Evolutionary conservation across 78 protist genomes (phyloP).

Genomic region (slime mould (Dictyostelium discoideum)): DNA sequence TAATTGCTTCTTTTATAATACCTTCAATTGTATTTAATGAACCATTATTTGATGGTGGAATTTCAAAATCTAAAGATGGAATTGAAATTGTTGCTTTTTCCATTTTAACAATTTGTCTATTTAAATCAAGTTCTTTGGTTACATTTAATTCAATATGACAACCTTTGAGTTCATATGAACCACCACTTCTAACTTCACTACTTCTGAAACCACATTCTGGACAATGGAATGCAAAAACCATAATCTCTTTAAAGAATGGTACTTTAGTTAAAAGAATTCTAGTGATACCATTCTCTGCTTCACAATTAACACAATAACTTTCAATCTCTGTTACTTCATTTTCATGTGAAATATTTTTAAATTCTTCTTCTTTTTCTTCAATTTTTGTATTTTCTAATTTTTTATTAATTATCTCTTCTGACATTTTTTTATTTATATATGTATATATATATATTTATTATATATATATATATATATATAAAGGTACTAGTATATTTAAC

Average conservation of each 20-base stretch:
- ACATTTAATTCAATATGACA: conserved; percentile 64
- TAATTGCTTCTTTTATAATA: conserved; percentile 37
- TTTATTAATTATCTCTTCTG: conserved; percentile 2
- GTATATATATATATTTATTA: neutral
- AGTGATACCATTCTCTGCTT: conserved; percentile 88
- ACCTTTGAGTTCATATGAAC: conserved; percentile 79
- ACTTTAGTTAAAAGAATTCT: conserved; percentile 87
- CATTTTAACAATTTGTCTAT: conserved; percentile 90
- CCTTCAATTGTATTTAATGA: conserved; percentile 92
- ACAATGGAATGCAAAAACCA: conserved; percentile 92
- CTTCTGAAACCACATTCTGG: conserved; percentile 90
- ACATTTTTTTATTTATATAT: conserved; percentile 1
- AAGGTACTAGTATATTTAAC: neutral
- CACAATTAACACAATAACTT: conserved; percentile 83
- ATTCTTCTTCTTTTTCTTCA: conserved; percentile 7
- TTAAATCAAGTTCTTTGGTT: conserved; percentile 48
- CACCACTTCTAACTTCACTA: conserved; percentile 85
- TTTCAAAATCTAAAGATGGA: conserved; percentile 95
- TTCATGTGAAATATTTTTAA: conserved; percentile 33
- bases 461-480: neutral
- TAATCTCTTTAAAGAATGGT: conserved; percentile 94
- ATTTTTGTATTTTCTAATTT: neutral
- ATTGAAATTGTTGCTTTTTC: conserved; percentile 88
- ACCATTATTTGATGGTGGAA: conserved; percentile 86
- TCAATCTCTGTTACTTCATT: conserved; percentile 30